Evolutionary conservation across 2,329 filamentous ascomycete species (phyloP), one percentile per base, ranked within the genome.

Genomic region (Arthrobotrys conoides): DNA sequence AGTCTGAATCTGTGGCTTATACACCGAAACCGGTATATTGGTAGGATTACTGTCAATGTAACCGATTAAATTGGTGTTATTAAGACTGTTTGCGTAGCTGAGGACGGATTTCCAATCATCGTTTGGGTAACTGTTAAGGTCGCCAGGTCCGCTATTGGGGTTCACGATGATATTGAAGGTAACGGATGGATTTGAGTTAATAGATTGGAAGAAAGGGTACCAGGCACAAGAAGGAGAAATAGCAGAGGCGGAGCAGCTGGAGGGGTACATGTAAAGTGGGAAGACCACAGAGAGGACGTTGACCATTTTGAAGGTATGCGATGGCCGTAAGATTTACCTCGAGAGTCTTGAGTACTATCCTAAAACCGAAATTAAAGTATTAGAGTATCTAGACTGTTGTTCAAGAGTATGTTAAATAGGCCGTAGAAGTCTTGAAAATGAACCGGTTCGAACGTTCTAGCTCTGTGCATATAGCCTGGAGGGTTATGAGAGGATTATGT

Each of bases 201-300:
- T 49, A 2, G 71, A 36, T 22, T 67, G 63, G n/a, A 75, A 75
- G 33, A 75, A 75, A 1, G 71, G 71, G n/a, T 67, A 61, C 71
- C 64, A 75, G 27, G 51, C 64, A 18, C 71, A 75, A 27, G 51
- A 9, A 14, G 71, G 30, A 1, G 51, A 8, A 10, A 27, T 22
- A n/a, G 71, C 46, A 24, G n/a, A 55, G 0, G 51, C 2, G 41
- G 63, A 49, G 36, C 64, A 75, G 24, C 33, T 55, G 9, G 63
- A 27, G 2, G 71, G 71, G 53, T 75, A 75, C 16, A 75, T 44
- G 9, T 75, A 75, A 3, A 75, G 53, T 8, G 71, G 71, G n/a
- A 75, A 75, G 14, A 69, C 59, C 27, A 69, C 24, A 9, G 64
- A 75, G 5, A 75, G 64, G 4, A 68, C 36, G 44, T 75, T 75